These are phyloP conservation scores for Staphylotrichum longicolle DNA, from an alignment of 495 filamentous ascomycete species.

Conservation along the genomic window DNA sequence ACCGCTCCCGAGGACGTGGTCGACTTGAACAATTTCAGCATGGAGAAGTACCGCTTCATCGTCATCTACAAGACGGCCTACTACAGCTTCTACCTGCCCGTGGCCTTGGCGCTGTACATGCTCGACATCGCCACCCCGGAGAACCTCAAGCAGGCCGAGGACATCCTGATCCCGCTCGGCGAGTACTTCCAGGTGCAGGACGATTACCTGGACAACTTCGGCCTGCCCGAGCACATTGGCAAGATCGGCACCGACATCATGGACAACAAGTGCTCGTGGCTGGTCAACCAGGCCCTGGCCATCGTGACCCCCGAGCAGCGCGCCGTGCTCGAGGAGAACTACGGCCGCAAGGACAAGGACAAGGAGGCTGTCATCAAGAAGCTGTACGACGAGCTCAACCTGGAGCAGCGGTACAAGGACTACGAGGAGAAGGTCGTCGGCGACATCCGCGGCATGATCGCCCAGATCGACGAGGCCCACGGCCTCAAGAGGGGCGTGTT, in stretches of 20 bases:
- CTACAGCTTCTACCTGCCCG: constrained; percentile 97
- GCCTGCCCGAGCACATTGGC: constrained; percentile 83
- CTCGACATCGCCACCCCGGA: constrained; percentile 74
- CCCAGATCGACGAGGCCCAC: constrained; percentile 72
- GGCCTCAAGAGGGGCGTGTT: constrained; percentile 89
- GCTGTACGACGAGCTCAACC: constrained; percentile 76
- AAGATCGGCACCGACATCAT: constrained; percentile 98
- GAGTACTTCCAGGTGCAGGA: constrained; percentile 99
- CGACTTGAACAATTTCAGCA: constrained; percentile 86
- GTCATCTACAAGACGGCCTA: constrained; percentile 99
- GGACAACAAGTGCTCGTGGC: constrained; percentile 99
- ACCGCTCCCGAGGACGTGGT: constrained; percentile 92
- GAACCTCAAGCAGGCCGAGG: constrained; percentile 81
- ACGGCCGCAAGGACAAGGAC: constrained; percentile 80
- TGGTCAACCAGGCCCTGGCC: constrained; percentile 88
- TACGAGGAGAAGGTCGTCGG: constrained; percentile 84
- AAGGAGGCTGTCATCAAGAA: constrained; percentile 83
- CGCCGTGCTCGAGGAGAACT: constrained; percentile 75
- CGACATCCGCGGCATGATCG: constrained; percentile 72
- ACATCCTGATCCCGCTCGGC: constrained; percentile 95
- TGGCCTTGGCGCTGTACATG: constrained; percentile 83
- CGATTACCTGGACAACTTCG: constrained; percentile 97
- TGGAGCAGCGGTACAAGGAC: constrained; percentile 76
- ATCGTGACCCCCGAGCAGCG: constrained; percentile 78
- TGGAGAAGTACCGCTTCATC: constrained; percentile 96